Evolutionary conservation across 768 basidiomycete genomes (phyloP).

Genomic region (Gymnopilus junonius): DNA sequence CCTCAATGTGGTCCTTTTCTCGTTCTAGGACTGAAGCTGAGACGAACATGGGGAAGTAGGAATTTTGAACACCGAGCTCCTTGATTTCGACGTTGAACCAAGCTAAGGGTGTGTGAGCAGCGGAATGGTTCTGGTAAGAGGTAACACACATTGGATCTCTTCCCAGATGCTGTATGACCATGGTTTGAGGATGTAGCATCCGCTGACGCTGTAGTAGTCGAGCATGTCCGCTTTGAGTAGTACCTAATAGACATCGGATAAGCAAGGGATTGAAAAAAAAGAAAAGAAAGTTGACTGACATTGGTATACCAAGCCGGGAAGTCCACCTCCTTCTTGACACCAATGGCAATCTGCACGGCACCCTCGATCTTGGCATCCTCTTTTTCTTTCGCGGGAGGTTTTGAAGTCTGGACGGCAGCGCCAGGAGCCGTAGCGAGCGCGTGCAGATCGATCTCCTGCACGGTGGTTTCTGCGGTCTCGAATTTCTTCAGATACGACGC

Average conservation of each 20-base stretch:
- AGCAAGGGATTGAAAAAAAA: neutral
- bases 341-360: conserved; percentile 90
- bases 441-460: conserved; percentile 77
- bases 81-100: conserved; percentile 97
- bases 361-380: conserved; percentile 85
- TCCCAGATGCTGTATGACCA: conserved; percentile 99
- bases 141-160: conserved; percentile 77
- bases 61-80: conserved; percentile 93
- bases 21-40: conserved; percentile 90
- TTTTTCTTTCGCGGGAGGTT: conserved; percentile 55
- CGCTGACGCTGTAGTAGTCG: conserved; percentile 98
- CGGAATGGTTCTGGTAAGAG: neutral
- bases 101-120: conserved; percentile 45
- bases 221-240: conserved; percentile 98
- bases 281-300: conserved; percentile 45
- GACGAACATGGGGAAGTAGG: conserved; percentile 99
- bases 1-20: conserved; percentile 98
- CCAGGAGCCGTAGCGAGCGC: conserved; percentile 52
- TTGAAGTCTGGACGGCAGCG: conserved; percentile 43
- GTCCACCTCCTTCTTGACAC: conserved; percentile 95
- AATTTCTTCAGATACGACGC: conserved; percentile 70
- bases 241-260: conserved; percentile 57
- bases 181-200: conserved; percentile 98
- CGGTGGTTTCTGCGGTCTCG: conserved; percentile 64
- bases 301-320: conserved; percentile 95